Conservation (phyloP, 2,329 filamentous ascomycete species). For the Trichoderma pleuroti region DNA sequence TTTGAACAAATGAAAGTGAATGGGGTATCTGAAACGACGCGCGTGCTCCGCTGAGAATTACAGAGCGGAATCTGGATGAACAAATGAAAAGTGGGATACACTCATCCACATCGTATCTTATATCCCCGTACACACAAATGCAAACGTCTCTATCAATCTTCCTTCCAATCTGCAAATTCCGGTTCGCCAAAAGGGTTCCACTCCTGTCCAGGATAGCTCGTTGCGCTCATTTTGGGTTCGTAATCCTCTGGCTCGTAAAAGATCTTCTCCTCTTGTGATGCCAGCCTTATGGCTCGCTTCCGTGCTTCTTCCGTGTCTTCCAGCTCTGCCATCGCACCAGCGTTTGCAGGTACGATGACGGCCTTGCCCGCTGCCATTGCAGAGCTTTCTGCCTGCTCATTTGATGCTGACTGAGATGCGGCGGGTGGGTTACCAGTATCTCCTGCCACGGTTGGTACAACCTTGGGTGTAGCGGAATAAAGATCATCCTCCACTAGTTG, state of each 20-base stretch:
- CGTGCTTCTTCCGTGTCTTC: constrained; percentile 44
- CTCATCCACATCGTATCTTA: background rate
- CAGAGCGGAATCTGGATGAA: background rate
- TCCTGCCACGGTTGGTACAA: constrained; percentile 5
- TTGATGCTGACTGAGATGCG: background rate
- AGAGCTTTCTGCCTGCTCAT: constrained; percentile 11
- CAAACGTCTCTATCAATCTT: background rate
- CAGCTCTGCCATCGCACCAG: constrained; percentile 33
- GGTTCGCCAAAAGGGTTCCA: constrained; percentile 56
- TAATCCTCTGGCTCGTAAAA: constrained; percentile 37
- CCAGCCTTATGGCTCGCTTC: constrained; percentile 42
- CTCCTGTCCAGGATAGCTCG: constrained; percentile 67
- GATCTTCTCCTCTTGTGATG: constrained; percentile 54
- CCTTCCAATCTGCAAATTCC: constrained; percentile 27
- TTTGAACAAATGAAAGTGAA: constrained; percentile 9
- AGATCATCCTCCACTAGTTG: constrained; percentile 31
- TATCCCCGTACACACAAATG: background rate
- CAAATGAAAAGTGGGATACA: background rate
- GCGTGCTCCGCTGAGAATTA: background rate
- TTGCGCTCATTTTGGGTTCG: constrained; percentile 60
- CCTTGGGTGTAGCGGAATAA: constrained; percentile 34
- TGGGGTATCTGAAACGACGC: constrained; percentile 17
- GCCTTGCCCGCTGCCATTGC: constrained; percentile 1
- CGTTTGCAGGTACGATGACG: constrained; percentile 17
- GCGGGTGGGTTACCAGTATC: background rate